Conservation (phyloP, 2,329 filamentous ascomycete species). For the Arthrobotrys entomopaga region DNA sequence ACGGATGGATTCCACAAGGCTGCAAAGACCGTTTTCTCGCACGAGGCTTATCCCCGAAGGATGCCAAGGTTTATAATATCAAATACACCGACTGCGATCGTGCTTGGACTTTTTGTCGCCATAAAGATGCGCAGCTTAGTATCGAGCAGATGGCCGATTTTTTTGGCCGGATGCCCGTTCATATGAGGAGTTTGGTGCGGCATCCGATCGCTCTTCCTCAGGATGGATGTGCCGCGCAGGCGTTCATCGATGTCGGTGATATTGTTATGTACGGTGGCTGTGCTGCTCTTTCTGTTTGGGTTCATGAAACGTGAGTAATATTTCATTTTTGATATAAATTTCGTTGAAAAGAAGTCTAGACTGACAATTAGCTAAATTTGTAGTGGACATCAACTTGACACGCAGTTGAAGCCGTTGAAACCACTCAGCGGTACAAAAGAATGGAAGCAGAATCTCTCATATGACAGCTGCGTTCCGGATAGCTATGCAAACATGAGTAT, state of each 20-base stretch:
- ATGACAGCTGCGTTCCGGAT: slow-evolving; percentile 50
- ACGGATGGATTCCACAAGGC: slow-evolving; percentile 51
- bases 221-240: slow-evolving; percentile 27
- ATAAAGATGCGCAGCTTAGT: slow-evolving; percentile 53
- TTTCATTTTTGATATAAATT: neutral
- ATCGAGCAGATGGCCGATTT: slow-evolving; percentile 50
- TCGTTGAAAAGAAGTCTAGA: neutral
- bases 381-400: slow-evolving; percentile 51
- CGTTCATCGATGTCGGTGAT: slow-evolving; percentile 36
- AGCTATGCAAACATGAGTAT: slow-evolving; percentile 49
- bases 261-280: slow-evolving; percentile 39
- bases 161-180: slow-evolving; percentile 52
- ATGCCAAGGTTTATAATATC: slow-evolving; percentile 50
- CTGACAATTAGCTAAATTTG: slow-evolving; percentile 4
- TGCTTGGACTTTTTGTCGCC: slow-evolving; percentile 53
- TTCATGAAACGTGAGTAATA: slow-evolving; percentile 44
- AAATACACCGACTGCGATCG: slow-evolving; percentile 51
- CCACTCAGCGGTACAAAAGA: slow-evolving; percentile 33
- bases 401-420: slow-evolving; percentile 21
- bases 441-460: slow-evolving; percentile 35
- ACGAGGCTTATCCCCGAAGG: slow-evolving; percentile 22
- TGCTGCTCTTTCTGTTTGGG: slow-evolving; percentile 27
- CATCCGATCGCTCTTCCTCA: slow-evolving; percentile 50
- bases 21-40: slow-evolving; percentile 45
- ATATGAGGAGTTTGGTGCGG: slow-evolving; percentile 53